These are phyloP conservation scores for Xylariaceae sp. DNA, from an alignment of 2,329 filamentous ascomycete genomes.

Conservation along the genomic window DNA sequence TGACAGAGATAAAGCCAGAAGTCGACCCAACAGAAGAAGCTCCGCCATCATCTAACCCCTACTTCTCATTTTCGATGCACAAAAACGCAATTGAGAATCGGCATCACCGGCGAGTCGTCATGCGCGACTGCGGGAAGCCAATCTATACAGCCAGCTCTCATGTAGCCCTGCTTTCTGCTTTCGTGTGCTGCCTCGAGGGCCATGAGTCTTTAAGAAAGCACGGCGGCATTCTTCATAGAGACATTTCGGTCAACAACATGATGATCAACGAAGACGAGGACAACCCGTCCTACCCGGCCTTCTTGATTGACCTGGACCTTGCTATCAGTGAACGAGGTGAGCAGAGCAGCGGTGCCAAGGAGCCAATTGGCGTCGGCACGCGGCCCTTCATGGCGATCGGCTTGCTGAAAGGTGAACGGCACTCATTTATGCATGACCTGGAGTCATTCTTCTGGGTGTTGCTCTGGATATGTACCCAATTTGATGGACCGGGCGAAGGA, in stretches of 20 bases:
- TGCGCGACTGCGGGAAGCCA: conserved; percentile 35
- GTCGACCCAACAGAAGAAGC: neutral
- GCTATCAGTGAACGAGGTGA: conserved; percentile 30
- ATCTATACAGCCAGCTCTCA: conserved; percentile 36
- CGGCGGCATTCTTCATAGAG: conserved; percentile 35
- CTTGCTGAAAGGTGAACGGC: conserved; percentile 33
- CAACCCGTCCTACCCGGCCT: conserved; percentile 30
- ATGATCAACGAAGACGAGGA: conserved; percentile 37
- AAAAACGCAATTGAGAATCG: conserved; percentile 27
- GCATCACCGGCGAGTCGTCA: conserved; percentile 36
- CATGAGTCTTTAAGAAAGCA: conserved; percentile 29
- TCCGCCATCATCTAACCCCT: neutral
- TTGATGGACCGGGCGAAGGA: conserved; percentile 11
- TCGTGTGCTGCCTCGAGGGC: conserved; percentile 34
- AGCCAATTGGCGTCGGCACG: conserved; percentile 33
- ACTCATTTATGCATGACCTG: conserved; percentile 39
- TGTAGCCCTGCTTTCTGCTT: conserved; percentile 30
- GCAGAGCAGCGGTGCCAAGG: conserved; percentile 29
- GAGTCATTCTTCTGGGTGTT: conserved; percentile 41
- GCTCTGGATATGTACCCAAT: conserved; percentile 37
- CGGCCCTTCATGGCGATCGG: conserved; percentile 39
- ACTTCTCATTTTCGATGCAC: neutral
- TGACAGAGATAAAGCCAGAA: neutral
- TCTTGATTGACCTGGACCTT: conserved; percentile 20
- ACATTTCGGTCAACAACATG: conserved; percentile 38